A percentile compares a stretch with the other conserved stretches of the same genome.
phyloP scores from a whole-genome alignment of 805 yeast species.

The Spencermartinsiella europaea region DNA sequence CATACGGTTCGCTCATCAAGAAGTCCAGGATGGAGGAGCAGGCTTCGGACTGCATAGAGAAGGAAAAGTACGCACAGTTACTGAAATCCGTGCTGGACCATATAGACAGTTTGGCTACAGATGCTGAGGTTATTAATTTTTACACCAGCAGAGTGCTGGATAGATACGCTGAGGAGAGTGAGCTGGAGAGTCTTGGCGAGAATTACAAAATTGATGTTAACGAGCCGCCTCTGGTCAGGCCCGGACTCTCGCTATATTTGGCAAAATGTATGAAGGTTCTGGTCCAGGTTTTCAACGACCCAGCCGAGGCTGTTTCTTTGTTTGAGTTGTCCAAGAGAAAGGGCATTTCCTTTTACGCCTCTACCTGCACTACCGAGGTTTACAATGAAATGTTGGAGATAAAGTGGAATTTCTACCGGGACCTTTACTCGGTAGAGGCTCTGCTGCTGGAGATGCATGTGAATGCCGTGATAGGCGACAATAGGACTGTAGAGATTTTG shows the following conservation, averaged over 20 bases:
- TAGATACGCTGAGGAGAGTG: constrained; percentile 2
- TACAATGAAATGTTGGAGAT: constrained; percentile 35
- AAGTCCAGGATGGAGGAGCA: background rate
- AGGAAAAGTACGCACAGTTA: background rate
- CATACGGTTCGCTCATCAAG: constrained; percentile 12
- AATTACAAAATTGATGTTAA: constrained; percentile 3
- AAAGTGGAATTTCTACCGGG: constrained; percentile 38
- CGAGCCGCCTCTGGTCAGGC: constrained; percentile 11
- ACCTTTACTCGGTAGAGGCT: constrained; percentile 32
- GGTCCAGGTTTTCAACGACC: constrained; percentile 24
- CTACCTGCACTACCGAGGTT: constrained; percentile 36
- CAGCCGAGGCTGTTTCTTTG: constrained; percentile 33
- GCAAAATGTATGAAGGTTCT: constrained; percentile 20
- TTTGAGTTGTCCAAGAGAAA: constrained; percentile 34
- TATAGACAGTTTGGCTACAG: constrained; percentile 22
- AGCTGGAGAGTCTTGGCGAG: background rate
- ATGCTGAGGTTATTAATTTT: constrained; percentile 24
- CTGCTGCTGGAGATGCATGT: constrained; percentile 38
- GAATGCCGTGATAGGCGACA: constrained; percentile 37
- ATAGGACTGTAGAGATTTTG: constrained; percentile 31
- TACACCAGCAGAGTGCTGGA: constrained; percentile 19
- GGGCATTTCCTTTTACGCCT: constrained; percentile 34
- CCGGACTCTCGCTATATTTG: constrained; percentile 18
- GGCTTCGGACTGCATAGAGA: background rate
- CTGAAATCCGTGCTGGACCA: constrained; percentile 20